A percentile compares a stretch with the other conserved stretches of the same genome.
phyloP scores from a whole-genome alignment of 108 stramenopile species.

The Cyclotella baltica region DNA sequence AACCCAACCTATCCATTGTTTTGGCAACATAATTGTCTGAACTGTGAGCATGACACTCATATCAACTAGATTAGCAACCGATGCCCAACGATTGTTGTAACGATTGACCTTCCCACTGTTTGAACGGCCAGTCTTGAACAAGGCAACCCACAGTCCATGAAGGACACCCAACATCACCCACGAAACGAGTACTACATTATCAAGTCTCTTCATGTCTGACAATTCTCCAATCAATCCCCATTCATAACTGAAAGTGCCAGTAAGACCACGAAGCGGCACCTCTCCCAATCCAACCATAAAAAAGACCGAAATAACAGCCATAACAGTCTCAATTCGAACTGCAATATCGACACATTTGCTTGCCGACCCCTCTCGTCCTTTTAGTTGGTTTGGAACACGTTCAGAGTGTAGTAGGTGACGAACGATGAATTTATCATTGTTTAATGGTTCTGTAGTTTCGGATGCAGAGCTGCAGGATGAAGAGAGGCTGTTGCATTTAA shows the following conservation, averaged over 20 bases:
- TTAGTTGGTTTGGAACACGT: constrained; percentile 27
- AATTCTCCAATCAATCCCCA: not conserved
- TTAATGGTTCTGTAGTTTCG: not conserved
- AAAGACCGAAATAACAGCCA: constrained; percentile 37
- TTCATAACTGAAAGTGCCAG: too few relatives aligned
- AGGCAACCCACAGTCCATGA: constrained; percentile 47
- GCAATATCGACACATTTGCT: constrained; percentile 48
- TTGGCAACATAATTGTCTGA: constrained; percentile 9
- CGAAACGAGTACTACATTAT: constrained; percentile 7
- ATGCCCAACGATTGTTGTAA: constrained; percentile 1
- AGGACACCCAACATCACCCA: constrained; percentile 53
- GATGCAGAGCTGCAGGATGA: not conserved
- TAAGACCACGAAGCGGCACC: too few relatives aligned
- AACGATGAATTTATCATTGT: constrained; percentile 40
- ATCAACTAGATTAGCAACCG: constrained; percentile 35
- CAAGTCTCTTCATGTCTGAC: not conserved
- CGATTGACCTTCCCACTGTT: constrained; percentile 1
- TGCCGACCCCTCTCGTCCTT: constrained; percentile 42
- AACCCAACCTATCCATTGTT: constrained; percentile 16
- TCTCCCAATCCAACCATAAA: constrained; percentile 55
- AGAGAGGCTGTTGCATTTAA: not conserved
- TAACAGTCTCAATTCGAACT: constrained; percentile 48
- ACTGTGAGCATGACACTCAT: constrained; percentile 43
- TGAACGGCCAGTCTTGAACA: constrained; percentile 24
- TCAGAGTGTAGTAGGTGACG: constrained; percentile 44